phyloP scores from a whole-genome alignment of 805 yeast species.

The Sugiyamaella marilandica region DNA sequence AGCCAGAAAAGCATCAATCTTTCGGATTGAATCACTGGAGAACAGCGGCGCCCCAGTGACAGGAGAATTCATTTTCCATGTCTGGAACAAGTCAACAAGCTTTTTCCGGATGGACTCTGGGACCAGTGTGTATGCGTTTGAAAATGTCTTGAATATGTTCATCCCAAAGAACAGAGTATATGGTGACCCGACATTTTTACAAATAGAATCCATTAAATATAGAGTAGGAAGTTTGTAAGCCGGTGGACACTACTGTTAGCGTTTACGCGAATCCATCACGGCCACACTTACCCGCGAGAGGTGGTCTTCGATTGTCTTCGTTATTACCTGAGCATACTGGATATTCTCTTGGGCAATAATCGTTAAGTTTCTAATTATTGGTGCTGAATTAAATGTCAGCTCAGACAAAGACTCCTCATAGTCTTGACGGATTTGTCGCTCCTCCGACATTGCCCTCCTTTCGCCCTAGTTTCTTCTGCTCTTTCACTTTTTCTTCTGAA shows the following conservation, averaged over 20 bases:
- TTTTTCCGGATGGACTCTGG: conserved; percentile 70
- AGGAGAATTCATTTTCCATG: conserved; percentile 72
- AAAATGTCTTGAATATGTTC: conserved; percentile 63
- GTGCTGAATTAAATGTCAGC: conserved; percentile 82
- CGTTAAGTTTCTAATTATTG: conserved; percentile 81
- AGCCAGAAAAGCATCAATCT: conserved; percentile 65
- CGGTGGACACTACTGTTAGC: conserved; percentile 53
- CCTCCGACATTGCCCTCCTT: neutral
- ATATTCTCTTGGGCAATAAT: conserved; percentile 81
- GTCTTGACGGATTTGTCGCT: conserved; percentile 49
- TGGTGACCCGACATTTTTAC: conserved; percentile 86
- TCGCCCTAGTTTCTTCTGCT: neutral
- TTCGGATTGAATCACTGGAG: conserved; percentile 60
- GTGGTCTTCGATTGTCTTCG: conserved; percentile 68
- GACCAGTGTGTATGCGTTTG: conserved; percentile 72
- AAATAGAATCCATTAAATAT: conserved; percentile 83
- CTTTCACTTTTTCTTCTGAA: neutral
- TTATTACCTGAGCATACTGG: conserved; percentile 69
- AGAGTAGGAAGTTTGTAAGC: conserved; percentile 77
- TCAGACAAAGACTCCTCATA: conserved; percentile 64
- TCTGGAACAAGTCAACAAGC: conserved; percentile 70
- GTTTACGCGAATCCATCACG: neutral
- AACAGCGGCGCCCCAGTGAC: conserved; percentile 68
- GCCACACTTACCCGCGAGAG: conserved; percentile 48
- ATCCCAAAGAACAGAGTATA: conserved; percentile 75